Conservation (phyloP, 306 rosid species). For the Comarum palustre region DNA sequence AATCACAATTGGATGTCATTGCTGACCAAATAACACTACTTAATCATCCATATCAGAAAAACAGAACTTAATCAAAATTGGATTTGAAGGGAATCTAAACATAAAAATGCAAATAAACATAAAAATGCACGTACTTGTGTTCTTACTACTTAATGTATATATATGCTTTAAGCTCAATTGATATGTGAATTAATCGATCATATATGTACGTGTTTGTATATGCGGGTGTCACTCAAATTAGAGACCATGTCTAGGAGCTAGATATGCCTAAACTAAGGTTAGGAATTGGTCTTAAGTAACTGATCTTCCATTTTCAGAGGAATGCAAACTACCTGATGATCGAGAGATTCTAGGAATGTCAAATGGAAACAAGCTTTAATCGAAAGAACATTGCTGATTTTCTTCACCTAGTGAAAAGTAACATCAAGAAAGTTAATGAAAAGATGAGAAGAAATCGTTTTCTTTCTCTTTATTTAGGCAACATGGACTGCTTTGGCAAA, state of each 20-base stretch:
- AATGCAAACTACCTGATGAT: slow-evolving; percentile 5
- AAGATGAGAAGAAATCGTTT: slow-evolving; percentile 1
- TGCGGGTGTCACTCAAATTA: neutral
- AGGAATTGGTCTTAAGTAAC: neutral
- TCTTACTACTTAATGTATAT: too few relatives aligned
- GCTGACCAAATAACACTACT: too few relatives aligned
- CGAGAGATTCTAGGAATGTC: slow-evolving; percentile 12
- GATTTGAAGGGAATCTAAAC: too few relatives aligned
- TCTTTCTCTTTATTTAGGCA: slow-evolving; percentile 3
- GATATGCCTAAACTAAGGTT: neutral
- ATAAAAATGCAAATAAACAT: too few relatives aligned
- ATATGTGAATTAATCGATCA: neutral
- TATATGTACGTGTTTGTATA: neutral
- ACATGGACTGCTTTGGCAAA: neutral
- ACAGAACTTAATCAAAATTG: too few relatives aligned
- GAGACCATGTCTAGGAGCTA: neutral
- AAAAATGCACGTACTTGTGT: too few relatives aligned
- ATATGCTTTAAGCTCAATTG: neutral
- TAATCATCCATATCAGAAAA: too few relatives aligned
- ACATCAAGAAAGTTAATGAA: neutral
- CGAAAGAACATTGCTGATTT: neutral
- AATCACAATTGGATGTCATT: too few relatives aligned
- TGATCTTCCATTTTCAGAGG: slow-evolving; percentile 6
- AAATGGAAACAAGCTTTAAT: neutral
- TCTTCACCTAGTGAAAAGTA: neutral